These are phyloP conservation scores for Pisolithus orientalis DNA, from an alignment of 768 basidiomycete species.

Conservation along the genomic window DNA sequence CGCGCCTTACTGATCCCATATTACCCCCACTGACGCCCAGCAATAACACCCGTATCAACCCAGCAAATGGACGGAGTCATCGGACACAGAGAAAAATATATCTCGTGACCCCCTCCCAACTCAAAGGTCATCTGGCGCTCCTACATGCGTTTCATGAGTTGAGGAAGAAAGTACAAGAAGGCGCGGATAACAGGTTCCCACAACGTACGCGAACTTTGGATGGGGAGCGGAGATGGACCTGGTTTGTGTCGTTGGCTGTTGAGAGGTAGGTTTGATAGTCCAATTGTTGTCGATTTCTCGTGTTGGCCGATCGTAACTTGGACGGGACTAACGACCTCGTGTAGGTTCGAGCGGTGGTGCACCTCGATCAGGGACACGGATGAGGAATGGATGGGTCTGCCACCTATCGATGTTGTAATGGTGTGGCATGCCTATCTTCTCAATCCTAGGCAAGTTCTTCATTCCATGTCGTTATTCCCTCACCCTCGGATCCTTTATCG, in stretches of 20 bases:
- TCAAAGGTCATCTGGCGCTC: slow-evolving; percentile 26
- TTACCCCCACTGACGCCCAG: neutral
- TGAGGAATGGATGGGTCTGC: slow-evolving; percentile 11
- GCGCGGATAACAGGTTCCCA: slow-evolving; percentile 9
- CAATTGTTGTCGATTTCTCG: neutral
- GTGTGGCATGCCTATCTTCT: slow-evolving; percentile 37
- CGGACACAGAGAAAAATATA: neutral
- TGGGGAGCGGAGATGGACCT: slow-evolving; percentile 28
- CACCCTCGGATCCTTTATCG: too few relatives aligned
- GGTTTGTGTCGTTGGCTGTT: slow-evolving; percentile 34
- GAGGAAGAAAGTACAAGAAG: slow-evolving; percentile 14
- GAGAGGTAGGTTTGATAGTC: slow-evolving; percentile 22
- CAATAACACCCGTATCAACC: neutral
- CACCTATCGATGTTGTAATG: slow-evolving; percentile 35
- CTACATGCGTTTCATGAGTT: slow-evolving; percentile 24
- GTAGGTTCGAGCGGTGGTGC: slow-evolving; percentile 33
- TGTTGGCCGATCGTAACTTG: neutral
- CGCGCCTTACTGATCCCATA: neutral
- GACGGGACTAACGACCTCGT: neutral
- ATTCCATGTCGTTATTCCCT: too few relatives aligned
- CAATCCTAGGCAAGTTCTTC: slow-evolving; percentile 26
- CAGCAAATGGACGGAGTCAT: neutral
- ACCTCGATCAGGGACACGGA: neutral
- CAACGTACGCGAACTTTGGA: slow-evolving; percentile 8
- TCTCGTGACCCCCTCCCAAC: slow-evolving; percentile 19